Conservation (phyloP, 345 rosid genomes). For the Eucalyptus fibrosa region DNA sequence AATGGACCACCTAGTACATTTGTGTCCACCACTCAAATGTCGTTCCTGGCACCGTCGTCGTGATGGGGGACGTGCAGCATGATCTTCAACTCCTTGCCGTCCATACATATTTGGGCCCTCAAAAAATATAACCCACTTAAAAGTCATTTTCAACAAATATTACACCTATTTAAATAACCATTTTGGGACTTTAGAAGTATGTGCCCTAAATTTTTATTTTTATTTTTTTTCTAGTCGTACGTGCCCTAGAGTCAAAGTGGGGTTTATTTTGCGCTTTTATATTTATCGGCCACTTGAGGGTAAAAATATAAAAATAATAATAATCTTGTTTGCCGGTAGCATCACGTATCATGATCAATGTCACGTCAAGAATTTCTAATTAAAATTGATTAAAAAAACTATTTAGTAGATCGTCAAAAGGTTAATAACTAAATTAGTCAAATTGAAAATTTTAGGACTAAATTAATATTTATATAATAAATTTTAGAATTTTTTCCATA, state of each 20-base stretch:
- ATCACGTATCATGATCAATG: accelerated
- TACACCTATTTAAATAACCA: neutral
- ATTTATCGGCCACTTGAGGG: neutral
- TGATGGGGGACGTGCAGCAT: neutral
- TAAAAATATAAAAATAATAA: neutral
- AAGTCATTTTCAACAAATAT: neutral
- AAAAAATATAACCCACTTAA: neutral
- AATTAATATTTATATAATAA: neutral
- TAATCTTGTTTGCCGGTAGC: accelerated
- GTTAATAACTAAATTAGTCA: neutral
- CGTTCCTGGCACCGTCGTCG: neutral
- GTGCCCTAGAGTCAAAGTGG: neutral
- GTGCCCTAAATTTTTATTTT: neutral
- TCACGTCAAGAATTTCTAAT: accelerated
- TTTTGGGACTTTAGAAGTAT: too few species aligned
- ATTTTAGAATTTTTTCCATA: accelerated
- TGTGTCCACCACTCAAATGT: neutral
- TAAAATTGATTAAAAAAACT: accelerated
- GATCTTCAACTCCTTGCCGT: neutral
- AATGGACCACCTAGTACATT: neutral
- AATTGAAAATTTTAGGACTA: accelerated
- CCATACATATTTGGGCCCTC: neutral
- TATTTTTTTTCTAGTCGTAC: neutral
- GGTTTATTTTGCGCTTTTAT: neutral
- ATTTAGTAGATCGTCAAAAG: neutral